Evolutionary conservation across 164 flowering plant genomes (phyloP).

Genomic region (Magnolia kwangsiensis): DNA sequence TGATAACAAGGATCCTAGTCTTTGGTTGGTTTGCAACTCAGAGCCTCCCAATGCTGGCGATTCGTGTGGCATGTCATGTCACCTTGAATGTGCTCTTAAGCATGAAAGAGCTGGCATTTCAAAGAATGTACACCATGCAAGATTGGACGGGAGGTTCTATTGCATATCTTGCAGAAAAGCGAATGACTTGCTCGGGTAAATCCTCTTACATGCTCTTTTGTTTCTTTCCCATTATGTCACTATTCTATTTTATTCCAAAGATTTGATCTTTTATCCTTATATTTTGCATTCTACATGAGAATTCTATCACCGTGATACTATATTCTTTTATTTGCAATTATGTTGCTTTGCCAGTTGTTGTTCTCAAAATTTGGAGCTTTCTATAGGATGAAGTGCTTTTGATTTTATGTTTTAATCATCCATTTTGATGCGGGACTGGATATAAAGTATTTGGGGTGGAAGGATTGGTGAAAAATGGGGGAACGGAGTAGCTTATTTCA

Average conservation of each 20-base stretch:
- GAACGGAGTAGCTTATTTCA: too few species aligned
- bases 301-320: background rate
- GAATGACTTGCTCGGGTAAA: slow-evolving; percentile 81
- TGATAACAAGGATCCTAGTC: slow-evolving; percentile 97
- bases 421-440: too few species aligned
- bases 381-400: background rate
- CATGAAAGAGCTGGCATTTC: slow-evolving; percentile 64
- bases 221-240: background rate
- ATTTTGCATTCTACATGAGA: background rate
- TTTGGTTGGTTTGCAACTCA: slow-evolving; percentile 83
- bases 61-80: slow-evolving; percentile 89
- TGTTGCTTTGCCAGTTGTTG: background rate
- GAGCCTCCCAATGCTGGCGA: slow-evolving; percentile 63
- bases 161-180: slow-evolving; percentile 84
- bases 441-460: too few species aligned
- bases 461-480: too few species aligned
- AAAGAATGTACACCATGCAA: slow-evolving; percentile 29
- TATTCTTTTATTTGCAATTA: background rate
- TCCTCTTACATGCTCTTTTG: background rate
- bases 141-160: slow-evolving; percentile 68
- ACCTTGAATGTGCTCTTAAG: slow-evolving; percentile 84
- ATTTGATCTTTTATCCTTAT: background rate
- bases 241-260: background rate
- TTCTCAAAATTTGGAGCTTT: background rate
- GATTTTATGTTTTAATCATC: too few species aligned